These are phyloP conservation scores for Lathyrus sativus DNA, from an alignment of 306 rosid genomes.

Conservation along the genomic window DNA sequence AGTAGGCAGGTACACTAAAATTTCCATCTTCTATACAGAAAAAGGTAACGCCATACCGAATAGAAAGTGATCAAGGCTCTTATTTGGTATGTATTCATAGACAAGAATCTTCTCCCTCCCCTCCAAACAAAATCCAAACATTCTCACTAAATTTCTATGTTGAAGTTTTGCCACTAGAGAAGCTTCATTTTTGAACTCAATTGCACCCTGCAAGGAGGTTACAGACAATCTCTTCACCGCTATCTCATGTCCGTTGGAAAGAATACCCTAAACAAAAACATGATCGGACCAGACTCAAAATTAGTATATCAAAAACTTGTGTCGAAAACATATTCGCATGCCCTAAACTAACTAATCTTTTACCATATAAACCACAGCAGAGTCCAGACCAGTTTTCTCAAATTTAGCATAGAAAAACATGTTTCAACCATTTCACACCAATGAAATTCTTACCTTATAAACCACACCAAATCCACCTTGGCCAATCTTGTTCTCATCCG, in stretches of 20 bases:
- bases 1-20: neutral
- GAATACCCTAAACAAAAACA: constrained; percentile 46
- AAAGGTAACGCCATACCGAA: constrained; percentile 46
- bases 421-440: neutral
- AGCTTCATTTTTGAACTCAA: constrained; percentile 66
- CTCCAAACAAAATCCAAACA: constrained; percentile 61
- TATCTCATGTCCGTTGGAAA: constrained; percentile 53
- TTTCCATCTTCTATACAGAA: neutral
- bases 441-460: constrained; percentile 44
- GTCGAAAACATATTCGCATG: neutral
- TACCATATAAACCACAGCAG: constrained; percentile 58
- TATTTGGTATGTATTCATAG: constrained; percentile 61
- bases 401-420: neutral
- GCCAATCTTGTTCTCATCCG: constrained; percentile 45
- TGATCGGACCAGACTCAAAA: constrained; percentile 21
- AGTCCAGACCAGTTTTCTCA: constrained; percentile 22
- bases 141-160: constrained; percentile 59
- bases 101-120: constrained; percentile 64
- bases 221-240: constrained; percentile 63
- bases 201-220: constrained; percentile 59
- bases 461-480: constrained; percentile 66
- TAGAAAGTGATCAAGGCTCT: constrained; percentile 57
- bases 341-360: neutral
- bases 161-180: constrained; percentile 62
- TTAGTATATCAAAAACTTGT: neutral